These are phyloP conservation scores for Parmales sp. DNA, from an alignment of 108 stramenopile genomes.

Conservation along the genomic window DNA sequence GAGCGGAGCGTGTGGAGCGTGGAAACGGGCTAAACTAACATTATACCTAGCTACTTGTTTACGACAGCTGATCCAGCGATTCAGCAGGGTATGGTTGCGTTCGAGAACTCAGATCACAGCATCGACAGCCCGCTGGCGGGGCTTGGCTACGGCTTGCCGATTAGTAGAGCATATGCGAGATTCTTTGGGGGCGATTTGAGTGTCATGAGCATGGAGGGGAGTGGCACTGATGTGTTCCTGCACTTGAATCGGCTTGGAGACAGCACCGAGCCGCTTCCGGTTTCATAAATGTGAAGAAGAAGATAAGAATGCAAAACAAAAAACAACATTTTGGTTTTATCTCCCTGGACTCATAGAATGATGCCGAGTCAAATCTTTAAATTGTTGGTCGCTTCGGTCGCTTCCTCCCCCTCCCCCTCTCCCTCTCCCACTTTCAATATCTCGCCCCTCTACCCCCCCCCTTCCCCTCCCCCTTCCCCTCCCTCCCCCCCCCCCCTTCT, in stretches of 20 bases:
- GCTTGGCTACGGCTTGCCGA: constrained; percentile 95
- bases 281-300: constrained; percentile 24
- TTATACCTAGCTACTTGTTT: constrained; percentile 40
- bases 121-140: constrained; percentile 93
- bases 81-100: constrained; percentile 62
- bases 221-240: constrained; percentile 97
- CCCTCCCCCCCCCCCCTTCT: no score
- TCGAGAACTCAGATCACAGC: constrained; percentile 66
- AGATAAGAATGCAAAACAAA: no score
- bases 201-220: constrained; percentile 98
- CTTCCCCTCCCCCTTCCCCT: no score
- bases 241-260: constrained; percentile 76
- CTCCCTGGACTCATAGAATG: no score
- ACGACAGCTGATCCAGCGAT: constrained; percentile 77
- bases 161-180: constrained; percentile 84
- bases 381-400: no score
- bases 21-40: neutral
- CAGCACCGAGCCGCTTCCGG: constrained; percentile 68
- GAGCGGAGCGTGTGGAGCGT: no score
- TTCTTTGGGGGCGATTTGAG: constrained; percentile 97
- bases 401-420: no score
- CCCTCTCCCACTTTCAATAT: no score
- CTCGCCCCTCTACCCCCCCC: no score
- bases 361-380: no score
- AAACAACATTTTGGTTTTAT: no score